phyloP scores from a whole-genome alignment of 2,329 filamentous ascomycete genomes.

The Calonectria honghensis region DNA sequence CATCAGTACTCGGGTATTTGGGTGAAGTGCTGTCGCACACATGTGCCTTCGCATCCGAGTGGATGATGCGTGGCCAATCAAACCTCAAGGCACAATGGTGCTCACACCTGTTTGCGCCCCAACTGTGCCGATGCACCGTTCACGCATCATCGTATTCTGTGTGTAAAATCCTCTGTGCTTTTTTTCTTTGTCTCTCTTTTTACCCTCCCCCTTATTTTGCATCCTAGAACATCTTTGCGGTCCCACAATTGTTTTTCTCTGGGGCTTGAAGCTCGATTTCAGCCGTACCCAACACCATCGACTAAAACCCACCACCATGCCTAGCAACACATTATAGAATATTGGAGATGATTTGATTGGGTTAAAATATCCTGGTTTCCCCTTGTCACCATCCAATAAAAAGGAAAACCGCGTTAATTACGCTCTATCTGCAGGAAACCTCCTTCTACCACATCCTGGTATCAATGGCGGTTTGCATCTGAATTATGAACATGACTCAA shows the following conservation, averaged over 20 bases:
- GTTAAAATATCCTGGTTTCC: background rate
- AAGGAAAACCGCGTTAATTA: background rate
- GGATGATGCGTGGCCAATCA: background rate
- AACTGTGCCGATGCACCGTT: background rate
- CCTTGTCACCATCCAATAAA: background rate
- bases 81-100: background rate
- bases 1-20: background rate
- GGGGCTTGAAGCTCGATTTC: background rate
- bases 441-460: background rate
- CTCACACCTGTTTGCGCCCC: background rate
- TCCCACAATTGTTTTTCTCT: background rate
- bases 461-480: background rate
- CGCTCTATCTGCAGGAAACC: background rate
- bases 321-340: background rate
- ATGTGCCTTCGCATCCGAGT: background rate
- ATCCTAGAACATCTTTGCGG: background rate
- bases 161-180: background rate
- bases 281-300: background rate
- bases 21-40: background rate
- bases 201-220: background rate
- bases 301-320: too few species aligned
- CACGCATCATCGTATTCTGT: background rate
- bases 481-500: background rate
- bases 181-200: background rate
- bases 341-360: background rate